Base-by-base conservation (phyloP, 2,329 filamentous ascomycete genomes). In the Colletotrichum sp. region DNA sequence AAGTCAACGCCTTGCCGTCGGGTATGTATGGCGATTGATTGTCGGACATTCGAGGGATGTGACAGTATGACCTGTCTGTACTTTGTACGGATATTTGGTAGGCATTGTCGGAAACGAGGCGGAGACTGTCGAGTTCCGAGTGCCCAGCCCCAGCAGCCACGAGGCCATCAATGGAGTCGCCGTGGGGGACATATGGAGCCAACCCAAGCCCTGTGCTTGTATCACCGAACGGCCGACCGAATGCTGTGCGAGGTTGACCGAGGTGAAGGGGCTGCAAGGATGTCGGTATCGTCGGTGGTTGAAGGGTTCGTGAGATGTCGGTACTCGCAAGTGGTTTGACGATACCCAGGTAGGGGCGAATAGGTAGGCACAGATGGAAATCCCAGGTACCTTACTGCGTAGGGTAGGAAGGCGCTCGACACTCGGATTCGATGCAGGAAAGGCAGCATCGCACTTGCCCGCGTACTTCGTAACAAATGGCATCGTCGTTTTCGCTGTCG, bases 81-180 rank as follows among this genome's bases (percentile, higher is more conserved):
- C 43, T 21, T 21, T 4, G 43, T 52, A 52, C 43, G 43, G n/a
- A 52, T 52, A 52, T 26, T 52, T n/a, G 18, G 36, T 24, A 60
- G 21, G 39, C 48, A 67, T 63, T 34, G 30, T 63, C 30, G 59
- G 63, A 68, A 69, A 60, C 48, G 18, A 74, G 65, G 32, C 71
- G 68, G 66, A 70, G 69, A 57, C 69, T 21, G 21, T 43, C 73
- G 43, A 48, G 57, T 28, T 59, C 32, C 43, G 61, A 57, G 61
- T 32, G 61, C n/a, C 63, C 69, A 68, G 73, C 68, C 24, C 63
- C 69, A 72, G 73, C 30, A 59, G 64, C 68, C 73, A 72, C 64
- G 69, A 75, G 73, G 39, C 26, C 69, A 14, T 57, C n/a, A 18
- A 65, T 64, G 69, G 69, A 72, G 69, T 72, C 57, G 34, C 43